Base-by-base conservation (phyloP, 2,329 filamentous ascomycete species). In the Esteya vermicola region DNA sequence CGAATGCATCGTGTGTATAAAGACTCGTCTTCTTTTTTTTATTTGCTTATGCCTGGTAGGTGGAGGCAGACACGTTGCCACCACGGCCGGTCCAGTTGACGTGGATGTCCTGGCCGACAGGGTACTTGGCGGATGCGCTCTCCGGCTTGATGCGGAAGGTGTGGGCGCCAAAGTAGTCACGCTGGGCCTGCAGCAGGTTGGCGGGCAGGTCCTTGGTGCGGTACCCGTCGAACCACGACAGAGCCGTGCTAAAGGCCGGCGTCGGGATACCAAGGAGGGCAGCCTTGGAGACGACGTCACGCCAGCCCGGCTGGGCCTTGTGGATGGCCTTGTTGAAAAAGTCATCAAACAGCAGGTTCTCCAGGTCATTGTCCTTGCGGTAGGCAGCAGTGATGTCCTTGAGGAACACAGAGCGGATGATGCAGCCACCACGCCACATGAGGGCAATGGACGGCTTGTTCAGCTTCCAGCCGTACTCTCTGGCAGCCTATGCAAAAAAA, bases 251-350 rank as follows among this genome's bases (percentile, higher is more conserved):
- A 80, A 98, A 98, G 56, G 85, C 85, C 32, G 91, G 91, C 41
- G 85, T 91, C 50, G 91, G 91, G 59, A 98, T 93, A 65, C 91
- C 91, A 66, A 93, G 85, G 49, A 93, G 74, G 48, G 89, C 88
- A 51, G 83, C 75, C 78, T 93, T 93, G 68, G 82, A 74, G 52
- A 98, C 81, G 50, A 93, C 81, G 59, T 86, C 78, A 72, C 84
- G 78, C 86, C 86, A 94, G 59, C 86, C 86, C 45, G 73, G 72
- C 72, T 98, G 91, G 45, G 91, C 91, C 58, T 81, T 84, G 79
- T 95, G 81, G 65, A 98, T 98, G 55, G 91, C 91, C 70, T 91
- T 85, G 76, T 93, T 94, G 83, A 98, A 98, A 80, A 98, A 98
- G 62, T 93, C 84, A 63, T 94, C 85, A 65, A 96, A 98, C 53